Conservation (phyloP, 345 rosid genomes). For the Populus ilicifolia region DNA sequence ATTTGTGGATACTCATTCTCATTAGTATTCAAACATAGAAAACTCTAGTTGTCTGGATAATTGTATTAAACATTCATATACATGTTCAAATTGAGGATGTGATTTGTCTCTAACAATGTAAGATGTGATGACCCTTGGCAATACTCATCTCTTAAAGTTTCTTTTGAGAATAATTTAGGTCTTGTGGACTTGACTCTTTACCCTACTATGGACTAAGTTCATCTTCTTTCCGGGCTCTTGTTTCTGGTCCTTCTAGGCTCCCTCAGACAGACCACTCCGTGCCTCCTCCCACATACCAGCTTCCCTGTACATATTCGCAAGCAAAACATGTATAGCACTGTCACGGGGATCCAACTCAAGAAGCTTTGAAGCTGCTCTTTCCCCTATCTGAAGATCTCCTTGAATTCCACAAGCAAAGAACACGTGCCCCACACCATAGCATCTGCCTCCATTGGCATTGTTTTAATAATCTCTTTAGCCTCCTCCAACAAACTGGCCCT, state of each 20-base stretch:
- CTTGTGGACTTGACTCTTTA: too few species aligned
- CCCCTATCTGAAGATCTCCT: conserved; percentile 56
- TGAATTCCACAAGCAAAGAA: conserved; percentile 74
- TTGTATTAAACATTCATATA: conserved; percentile 54
- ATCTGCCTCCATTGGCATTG: conserved; percentile 76
- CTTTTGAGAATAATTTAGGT: too few species aligned
- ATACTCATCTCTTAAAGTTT: too few species aligned
- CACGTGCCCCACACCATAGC: conserved; percentile 77
- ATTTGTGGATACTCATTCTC: too few species aligned
- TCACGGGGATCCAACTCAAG: conserved; percentile 71
- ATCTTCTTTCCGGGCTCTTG: too few species aligned
- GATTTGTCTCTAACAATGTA: conserved; percentile 56
- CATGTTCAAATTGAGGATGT: conserved; percentile 41
- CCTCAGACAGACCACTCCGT: conserved; percentile 15
- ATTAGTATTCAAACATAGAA: conserved; percentile 1
- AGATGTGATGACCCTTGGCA: too few species aligned
- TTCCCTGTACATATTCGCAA: conserved; percentile 68
- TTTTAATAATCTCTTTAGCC: conserved; percentile 58
- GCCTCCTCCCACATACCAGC: conserved; percentile 77
- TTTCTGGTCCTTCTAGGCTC: too few species aligned
- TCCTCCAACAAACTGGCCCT: conserved; percentile 76
- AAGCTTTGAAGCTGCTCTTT: conserved; percentile 72
- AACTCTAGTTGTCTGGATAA: conserved; percentile 43
- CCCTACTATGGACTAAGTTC: too few species aligned
- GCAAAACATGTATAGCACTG: conserved; percentile 75